Conservation (phyloP, 805 yeast species). For the Metschnikowia dekortorum region DNA sequence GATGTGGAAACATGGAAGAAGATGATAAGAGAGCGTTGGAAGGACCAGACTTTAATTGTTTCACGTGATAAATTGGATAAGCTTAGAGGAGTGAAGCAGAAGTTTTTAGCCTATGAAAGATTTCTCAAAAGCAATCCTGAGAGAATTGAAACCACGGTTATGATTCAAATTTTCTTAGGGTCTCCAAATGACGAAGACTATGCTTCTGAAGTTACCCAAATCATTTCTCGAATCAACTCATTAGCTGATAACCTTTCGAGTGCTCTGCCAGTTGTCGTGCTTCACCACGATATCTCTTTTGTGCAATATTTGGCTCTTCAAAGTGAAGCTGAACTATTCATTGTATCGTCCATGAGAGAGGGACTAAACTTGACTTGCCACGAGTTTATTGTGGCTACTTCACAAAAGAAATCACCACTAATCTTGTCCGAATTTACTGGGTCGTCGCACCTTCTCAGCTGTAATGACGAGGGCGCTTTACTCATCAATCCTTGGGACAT, state of each 20-base stretch:
- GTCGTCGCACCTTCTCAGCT: constrained; percentile 69
- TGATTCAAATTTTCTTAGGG: constrained; percentile 80
- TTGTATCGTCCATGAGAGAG: constrained; percentile 89
- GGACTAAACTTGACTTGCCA: constrained; percentile 97
- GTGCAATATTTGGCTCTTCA: constrained; percentile 85
- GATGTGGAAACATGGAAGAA: constrained; percentile 62
- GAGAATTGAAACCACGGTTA: constrained; percentile 60
- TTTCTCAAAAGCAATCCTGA: constrained; percentile 71
- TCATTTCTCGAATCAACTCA: constrained; percentile 83
- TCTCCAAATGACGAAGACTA: constrained; percentile 52
- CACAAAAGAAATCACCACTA: constrained; percentile 70
- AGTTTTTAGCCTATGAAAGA: constrained; percentile 78
- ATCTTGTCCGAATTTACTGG: constrained; percentile 93
- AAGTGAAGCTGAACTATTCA: constrained; percentile 80
- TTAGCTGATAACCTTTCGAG: constrained; percentile 66
- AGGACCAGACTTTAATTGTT: constrained; percentile 63
- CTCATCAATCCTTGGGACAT: constrained; percentile 91
- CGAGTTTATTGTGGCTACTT: constrained; percentile 78
- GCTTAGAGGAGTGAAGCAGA: constrained; percentile 84
- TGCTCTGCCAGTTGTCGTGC: constrained; percentile 76
- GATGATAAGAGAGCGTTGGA: constrained; percentile 77
- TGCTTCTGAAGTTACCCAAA: constrained; percentile 67
- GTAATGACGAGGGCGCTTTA: constrained; percentile 55
- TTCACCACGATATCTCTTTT: constrained; percentile 85
- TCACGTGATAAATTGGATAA: constrained; percentile 86